Base-by-base conservation (phyloP, 164 flowering plant genomes). In the Aristolochia californica region DNA sequence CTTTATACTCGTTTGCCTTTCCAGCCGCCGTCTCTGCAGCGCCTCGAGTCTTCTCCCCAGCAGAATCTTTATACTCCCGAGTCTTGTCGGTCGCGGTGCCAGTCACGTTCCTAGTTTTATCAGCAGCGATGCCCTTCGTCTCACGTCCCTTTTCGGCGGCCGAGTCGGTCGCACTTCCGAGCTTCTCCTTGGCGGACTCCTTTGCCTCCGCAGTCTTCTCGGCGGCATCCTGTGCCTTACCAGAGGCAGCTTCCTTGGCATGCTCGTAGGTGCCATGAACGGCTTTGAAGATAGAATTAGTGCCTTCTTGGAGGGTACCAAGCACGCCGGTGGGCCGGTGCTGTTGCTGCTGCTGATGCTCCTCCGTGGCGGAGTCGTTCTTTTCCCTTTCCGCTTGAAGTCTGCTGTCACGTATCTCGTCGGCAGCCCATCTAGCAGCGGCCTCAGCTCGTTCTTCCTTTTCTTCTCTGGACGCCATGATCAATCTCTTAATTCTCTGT, bases 201-300 rank as follows among this genome's bases (percentile, higher is more conserved):
- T 66, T 74, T 13, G 61, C 44, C 43, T 70, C 72, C 34, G 21
- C 49, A 7, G 74, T 66, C 66, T 77, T 77, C 34, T 75, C 72
- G 1, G 64, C 63, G 4, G 69, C 40, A 2, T 64, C 74, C 0
- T 68, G 66, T 23, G 68, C 10, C 25, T 58, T 77, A 0, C 81
- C 81, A 1, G 57, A 21, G 13, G 68, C 70, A 25, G 77, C 80
- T 15, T 84, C 91, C 45, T 81, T 83, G 1, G 83, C 86, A 13
- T 80, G 82, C 49, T 62, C 86, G n/a, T 51, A 53, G 0, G 83
- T 83, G 15, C 68, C 77, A 23, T 61, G 67, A 14, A 83, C 85
- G 1, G 79, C 76, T 65, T 59, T 69, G 45, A 87, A 18, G n/a
- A 85, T 64, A 15, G 57, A 43, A 9, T 34, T 34, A 12, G 40